phyloP scores from a whole-genome alignment of 257 asterid species.

The Solanum sitiens region DNA sequence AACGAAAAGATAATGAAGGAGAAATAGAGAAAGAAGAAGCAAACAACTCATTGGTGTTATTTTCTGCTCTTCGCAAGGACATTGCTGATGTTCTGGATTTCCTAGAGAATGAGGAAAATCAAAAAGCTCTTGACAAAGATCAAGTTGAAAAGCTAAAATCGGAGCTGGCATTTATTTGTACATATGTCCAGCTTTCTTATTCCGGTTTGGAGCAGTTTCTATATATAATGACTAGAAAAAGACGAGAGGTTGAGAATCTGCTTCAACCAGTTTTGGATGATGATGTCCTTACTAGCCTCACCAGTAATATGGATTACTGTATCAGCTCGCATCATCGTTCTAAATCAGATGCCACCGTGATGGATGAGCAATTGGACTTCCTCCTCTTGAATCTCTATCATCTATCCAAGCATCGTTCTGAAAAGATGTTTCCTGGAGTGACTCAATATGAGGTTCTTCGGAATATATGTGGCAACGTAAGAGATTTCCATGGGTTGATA shows the following conservation, averaged over 20 bases:
- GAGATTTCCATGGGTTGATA: neutral
- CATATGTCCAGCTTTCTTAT: neutral
- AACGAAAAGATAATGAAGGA: slow-evolving; percentile 5
- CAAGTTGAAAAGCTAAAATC: neutral
- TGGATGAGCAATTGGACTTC: neutral
- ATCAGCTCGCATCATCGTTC: neutral
- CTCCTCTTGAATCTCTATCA: neutral
- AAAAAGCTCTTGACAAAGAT: neutral
- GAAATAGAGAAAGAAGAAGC: neutral
- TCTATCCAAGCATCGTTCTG: neutral
- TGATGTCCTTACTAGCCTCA: neutral
- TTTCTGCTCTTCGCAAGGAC: neutral
- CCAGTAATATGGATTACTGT: neutral
- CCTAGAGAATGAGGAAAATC: neutral
- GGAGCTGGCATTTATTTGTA: neutral
- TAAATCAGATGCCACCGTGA: neutral
- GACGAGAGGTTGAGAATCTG: too few species aligned
- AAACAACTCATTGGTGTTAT: neutral
- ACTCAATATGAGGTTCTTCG: neutral
- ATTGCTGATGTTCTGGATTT: neutral
- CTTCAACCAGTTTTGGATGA: neutral
- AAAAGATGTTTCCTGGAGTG: neutral
- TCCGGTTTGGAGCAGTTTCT: neutral
- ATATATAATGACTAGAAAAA: too few species aligned
- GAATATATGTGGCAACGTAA: too few species aligned